Conservation (phyloP, 345 rosid genomes). For the Adansonia digitata region DNA sequence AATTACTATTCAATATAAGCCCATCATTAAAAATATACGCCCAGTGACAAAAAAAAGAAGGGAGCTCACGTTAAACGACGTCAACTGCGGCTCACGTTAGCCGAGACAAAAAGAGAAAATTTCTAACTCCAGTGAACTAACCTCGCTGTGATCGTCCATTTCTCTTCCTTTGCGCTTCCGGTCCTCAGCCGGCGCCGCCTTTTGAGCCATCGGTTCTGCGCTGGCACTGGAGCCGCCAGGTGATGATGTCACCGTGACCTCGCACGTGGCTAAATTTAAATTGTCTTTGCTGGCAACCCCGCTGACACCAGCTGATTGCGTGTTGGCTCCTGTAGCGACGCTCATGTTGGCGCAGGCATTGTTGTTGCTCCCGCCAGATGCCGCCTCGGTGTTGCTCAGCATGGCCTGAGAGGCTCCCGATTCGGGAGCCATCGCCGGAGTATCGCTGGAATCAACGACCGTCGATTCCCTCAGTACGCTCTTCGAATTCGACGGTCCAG, state of each 20-base stretch:
- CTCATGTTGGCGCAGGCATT: slow-evolving; percentile 25
- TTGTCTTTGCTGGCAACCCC: slow-evolving; percentile 19
- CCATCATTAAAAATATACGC: too few relatives aligned
- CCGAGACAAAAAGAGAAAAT: slow-evolving; percentile 2
- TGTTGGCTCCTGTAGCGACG: slow-evolving; percentile 22
- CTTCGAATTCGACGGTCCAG: slow-evolving; percentile 45
- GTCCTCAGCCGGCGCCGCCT: slow-evolving; percentile 37
- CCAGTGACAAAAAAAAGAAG: not conserved
- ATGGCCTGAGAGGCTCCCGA: slow-evolving; percentile 39
- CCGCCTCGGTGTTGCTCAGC: slow-evolving; percentile 18
- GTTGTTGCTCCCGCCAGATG: slow-evolving; percentile 27
- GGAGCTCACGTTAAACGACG: slow-evolving; percentile 19
- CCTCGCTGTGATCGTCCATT: slow-evolving; percentile 64
- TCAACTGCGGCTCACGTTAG: slow-evolving; percentile 20
- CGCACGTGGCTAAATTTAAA: slow-evolving; percentile 32
- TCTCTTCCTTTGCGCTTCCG: slow-evolving; percentile 71
- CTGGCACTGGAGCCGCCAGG: slow-evolving; percentile 51
- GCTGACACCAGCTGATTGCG: slow-evolving; percentile 21
- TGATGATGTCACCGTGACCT: slow-evolving; percentile 45
- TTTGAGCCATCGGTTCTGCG: slow-evolving; percentile 30
- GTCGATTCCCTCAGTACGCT: slow-evolving; percentile 48
- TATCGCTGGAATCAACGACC: slow-evolving; percentile 57
- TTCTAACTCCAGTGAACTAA: slow-evolving; percentile 20
- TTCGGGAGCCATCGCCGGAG: slow-evolving; percentile 32
- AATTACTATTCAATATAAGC: too few relatives aligned